Conservation (phyloP, 164 flowering plant genomes). For the Protea cynaroides region DNA sequence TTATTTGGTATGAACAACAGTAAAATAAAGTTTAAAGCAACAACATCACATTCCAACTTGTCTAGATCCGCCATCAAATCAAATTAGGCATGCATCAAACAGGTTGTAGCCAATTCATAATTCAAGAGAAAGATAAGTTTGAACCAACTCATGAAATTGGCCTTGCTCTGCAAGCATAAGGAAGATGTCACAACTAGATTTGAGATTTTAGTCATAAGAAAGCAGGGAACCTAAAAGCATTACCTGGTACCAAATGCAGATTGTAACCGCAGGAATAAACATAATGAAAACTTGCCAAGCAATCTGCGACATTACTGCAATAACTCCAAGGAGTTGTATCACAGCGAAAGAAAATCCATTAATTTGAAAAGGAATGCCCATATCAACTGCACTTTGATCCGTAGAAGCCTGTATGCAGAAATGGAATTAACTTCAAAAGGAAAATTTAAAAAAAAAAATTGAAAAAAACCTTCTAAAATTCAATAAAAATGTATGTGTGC, state of each 20-base stretch:
- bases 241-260: constrained; percentile 85
- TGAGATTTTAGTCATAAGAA: too few species aligned
- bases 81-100: too few species aligned
- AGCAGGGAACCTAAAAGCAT: not conserved
- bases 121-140: too few species aligned
- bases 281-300: constrained; percentile 88
- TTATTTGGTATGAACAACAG: too few species aligned
- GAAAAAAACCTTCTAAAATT: not conserved
- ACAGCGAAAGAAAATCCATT: constrained; percentile 46
- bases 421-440: not conserved
- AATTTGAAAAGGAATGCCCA: constrained; percentile 37
- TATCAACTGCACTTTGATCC: constrained; percentile 83
- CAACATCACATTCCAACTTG: too few species aligned
- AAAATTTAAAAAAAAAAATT: not conserved
- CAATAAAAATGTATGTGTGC: not conserved
- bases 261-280: constrained; percentile 60
- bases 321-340: constrained; percentile 68
- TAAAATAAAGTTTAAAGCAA: too few species aligned
- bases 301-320: constrained; percentile 85
- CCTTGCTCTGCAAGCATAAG: too few species aligned
- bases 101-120: too few species aligned
- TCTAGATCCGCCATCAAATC: too few species aligned
- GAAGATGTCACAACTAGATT: too few species aligned
- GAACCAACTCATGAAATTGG: too few species aligned
- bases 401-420: constrained; percentile 67